Conservation (phyloP, 2,329 filamentous ascomycete genomes). For the Thyridium curvatum region DNA sequence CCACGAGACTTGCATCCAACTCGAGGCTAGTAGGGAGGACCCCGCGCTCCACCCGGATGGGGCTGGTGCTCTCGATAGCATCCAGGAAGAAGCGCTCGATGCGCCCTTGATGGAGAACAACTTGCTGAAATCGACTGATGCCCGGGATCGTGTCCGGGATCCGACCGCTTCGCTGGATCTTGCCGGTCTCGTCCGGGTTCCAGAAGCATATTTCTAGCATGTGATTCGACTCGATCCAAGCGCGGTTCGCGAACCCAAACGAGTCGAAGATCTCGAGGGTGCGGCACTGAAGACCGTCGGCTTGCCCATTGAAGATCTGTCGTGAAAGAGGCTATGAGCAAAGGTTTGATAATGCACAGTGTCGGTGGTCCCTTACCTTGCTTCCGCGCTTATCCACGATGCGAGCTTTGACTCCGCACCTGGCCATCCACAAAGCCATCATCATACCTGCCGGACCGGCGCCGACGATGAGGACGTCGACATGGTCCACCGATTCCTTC, state of each 20-base stretch:
- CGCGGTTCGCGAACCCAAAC: slow-evolving; percentile 59
- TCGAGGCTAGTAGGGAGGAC: slow-evolving; percentile 50
- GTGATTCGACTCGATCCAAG: slow-evolving; percentile 61
- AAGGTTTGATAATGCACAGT: background rate
- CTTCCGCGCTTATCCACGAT: slow-evolving; percentile 34
- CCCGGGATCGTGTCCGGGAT: slow-evolving; percentile 58
- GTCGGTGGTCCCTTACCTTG: slow-evolving; percentile 10
- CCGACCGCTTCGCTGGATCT: slow-evolving; percentile 50
- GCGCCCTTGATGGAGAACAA: slow-evolving; percentile 64
- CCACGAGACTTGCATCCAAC: slow-evolving; percentile 43
- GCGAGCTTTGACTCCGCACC: slow-evolving; percentile 29
- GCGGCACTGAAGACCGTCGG: slow-evolving; percentile 49
- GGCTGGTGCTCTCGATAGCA: slow-evolving; percentile 43
- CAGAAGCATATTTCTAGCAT: slow-evolving; percentile 59
- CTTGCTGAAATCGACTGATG: slow-evolving; percentile 57
- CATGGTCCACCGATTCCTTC: background rate
- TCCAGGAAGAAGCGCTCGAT: slow-evolving; percentile 64
- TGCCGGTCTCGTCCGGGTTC: slow-evolving; percentile 53
- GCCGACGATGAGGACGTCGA: slow-evolving; percentile 13
- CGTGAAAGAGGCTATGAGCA: too few relatives aligned
- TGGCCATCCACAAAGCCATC: slow-evolving; percentile 34
- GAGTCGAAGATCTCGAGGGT: slow-evolving; percentile 67
- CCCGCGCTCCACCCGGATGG: slow-evolving; percentile 50
- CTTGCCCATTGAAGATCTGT: slow-evolving; percentile 34
- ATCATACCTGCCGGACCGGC: slow-evolving; percentile 28